These are phyloP conservation scores for Kluyveromyces nonfermentans DNA, from an alignment of 805 yeast species.

Conservation along the genomic window DNA sequence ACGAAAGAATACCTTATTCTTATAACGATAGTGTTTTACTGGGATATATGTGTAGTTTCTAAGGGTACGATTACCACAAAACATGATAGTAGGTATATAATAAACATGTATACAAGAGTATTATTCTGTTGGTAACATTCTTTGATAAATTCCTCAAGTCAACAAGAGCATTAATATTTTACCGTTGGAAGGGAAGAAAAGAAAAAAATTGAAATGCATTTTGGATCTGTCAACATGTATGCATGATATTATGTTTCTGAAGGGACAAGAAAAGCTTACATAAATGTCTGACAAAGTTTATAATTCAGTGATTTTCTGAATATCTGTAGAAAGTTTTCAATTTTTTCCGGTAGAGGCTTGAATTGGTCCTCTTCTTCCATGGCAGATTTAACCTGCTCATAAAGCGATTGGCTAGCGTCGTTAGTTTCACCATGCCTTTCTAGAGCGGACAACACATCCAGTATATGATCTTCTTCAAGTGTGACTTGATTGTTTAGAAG, in stretches of 20 bases:
- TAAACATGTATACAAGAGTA: too few species aligned
- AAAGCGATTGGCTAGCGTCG: slow-evolving; percentile 6
- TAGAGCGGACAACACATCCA: slow-evolving; percentile 18
- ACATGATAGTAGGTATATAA: too few species aligned
- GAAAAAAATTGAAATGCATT: too few species aligned
- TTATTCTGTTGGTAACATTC: too few species aligned
- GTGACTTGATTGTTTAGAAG: slow-evolving; percentile 9
- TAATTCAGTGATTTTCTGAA: slow-evolving; percentile 18
- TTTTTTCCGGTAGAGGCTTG: slow-evolving; percentile 11
- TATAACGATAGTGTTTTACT: not conserved
- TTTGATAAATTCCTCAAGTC: too few species aligned
- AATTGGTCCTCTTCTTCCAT: slow-evolving; percentile 3
- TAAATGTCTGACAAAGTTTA: slow-evolving; percentile 26
- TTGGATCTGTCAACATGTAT: not conserved
- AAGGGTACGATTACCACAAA: too few species aligned
- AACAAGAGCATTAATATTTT: too few species aligned
- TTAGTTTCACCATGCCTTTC: slow-evolving; percentile 6
- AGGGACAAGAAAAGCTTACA: slow-evolving; percentile 9
- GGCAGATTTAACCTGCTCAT: not conserved
- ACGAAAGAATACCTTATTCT: not conserved
- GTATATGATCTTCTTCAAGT: slow-evolving; percentile 16
- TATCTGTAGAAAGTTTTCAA: slow-evolving; percentile 10
- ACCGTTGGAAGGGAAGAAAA: too few species aligned
- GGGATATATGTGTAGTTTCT: too few species aligned
- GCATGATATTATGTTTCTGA: not conserved